phyloP scores from a whole-genome alignment of 441 rosid genomes.

The Theobroma grandiflorum region DNA sequence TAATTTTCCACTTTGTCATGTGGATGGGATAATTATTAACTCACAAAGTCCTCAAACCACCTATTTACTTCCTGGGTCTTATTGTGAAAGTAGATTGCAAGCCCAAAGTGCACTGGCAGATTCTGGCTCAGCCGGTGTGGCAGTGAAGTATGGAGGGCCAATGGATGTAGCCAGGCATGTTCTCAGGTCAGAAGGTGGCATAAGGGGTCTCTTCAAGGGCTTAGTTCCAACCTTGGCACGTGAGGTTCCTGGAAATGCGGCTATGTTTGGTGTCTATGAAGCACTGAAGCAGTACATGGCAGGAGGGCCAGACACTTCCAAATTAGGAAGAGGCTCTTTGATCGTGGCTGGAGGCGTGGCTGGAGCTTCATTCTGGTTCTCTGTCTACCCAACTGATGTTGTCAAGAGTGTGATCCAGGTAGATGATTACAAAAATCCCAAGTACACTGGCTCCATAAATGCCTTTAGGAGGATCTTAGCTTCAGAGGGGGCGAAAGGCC shows the following conservation, averaged over 20 bases:
- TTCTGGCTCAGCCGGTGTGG: conserved; percentile 56
- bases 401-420: conserved; percentile 94
- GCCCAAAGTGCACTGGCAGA: conserved; percentile 82
- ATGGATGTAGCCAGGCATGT: conserved; percentile 94
- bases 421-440: conserved; percentile 84
- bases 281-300: conserved; percentile 74
- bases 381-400: conserved; percentile 91
- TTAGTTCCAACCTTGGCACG: conserved; percentile 86
- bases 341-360: conserved; percentile 89
- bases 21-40: background rate
- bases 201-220: conserved; percentile 88
- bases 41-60: conserved; percentile 1
- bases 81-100: conserved; percentile 68
- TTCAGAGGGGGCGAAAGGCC: conserved; percentile 82
- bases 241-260: conserved; percentile 93
- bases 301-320: conserved; percentile 86
- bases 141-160: conserved; percentile 90
- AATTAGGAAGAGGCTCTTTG: conserved; percentile 83
- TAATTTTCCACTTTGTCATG: background rate
- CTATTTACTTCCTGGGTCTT: conserved; percentile 9
- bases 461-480: conserved; percentile 78
- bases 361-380: conserved; percentile 83
- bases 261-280: conserved; percentile 87
- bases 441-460: conserved; percentile 72
- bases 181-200: conserved; percentile 83